These are phyloP conservation scores for Recurvomyces mirabilis DNA, from an alignment of 495 filamentous ascomycete species.

Conservation along the genomic window DNA sequence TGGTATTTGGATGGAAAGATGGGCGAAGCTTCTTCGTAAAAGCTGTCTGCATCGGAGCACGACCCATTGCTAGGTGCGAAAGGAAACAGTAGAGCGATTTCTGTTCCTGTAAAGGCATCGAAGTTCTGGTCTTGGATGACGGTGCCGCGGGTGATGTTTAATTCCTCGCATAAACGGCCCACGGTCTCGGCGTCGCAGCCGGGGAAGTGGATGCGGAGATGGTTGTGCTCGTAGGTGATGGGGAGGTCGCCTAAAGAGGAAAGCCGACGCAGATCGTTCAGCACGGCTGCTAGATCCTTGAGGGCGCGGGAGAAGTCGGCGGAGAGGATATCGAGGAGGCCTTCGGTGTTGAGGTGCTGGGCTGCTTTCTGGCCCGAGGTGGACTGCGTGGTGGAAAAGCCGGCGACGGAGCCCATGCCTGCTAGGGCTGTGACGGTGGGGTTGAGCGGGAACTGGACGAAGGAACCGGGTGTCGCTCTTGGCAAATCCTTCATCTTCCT, in stretches of 20 bases:
- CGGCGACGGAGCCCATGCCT: slow-evolving; percentile 38
- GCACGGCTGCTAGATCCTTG: slow-evolving; percentile 65
- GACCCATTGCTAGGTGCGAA: slow-evolving; percentile 54
- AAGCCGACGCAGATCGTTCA: slow-evolving; percentile 71
- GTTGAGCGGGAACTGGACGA: slow-evolving; percentile 71
- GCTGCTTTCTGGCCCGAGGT: neutral
- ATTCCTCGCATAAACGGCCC: slow-evolving; percentile 71
- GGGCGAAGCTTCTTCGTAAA: slow-evolving; percentile 24
- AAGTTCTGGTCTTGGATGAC: slow-evolving; percentile 61
- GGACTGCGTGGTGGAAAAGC: slow-evolving; percentile 21
- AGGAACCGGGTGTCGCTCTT: slow-evolving; percentile 56
- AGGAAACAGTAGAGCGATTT: slow-evolving; percentile 70
- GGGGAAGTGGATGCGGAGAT: slow-evolving; percentile 73
- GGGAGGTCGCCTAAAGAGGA: slow-evolving; percentile 71
- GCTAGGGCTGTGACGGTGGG: slow-evolving; percentile 80
- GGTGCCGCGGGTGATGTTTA: slow-evolving; percentile 66
- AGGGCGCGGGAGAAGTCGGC: slow-evolving; percentile 81
- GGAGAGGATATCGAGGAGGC: slow-evolving; percentile 72
- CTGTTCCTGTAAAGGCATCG: slow-evolving; percentile 32
- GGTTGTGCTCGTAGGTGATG: slow-evolving; percentile 53
- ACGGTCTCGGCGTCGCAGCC: slow-evolving; percentile 81
- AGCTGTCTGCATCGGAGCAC: slow-evolving; percentile 15
- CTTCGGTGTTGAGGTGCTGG: slow-evolving; percentile 58
- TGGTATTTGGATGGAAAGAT: slow-evolving; percentile 3
- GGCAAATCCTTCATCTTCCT: slow-evolving; percentile 46